phyloP scores from a whole-genome alignment of 495 filamentous ascomycete species.

The Penicillium cosmopolitanum region DNA sequence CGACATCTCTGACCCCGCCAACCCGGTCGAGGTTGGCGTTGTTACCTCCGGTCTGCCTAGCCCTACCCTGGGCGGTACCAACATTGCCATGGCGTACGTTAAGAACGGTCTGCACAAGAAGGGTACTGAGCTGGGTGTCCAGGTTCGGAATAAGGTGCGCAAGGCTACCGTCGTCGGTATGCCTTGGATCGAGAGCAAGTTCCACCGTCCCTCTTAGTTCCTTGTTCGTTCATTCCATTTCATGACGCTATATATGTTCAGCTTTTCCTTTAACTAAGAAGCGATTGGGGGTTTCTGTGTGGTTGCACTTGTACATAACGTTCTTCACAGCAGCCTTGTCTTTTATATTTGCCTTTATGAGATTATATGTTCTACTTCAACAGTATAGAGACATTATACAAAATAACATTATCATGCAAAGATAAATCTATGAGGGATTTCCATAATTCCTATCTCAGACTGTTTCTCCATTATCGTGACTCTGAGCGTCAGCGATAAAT shows the following conservation, averaged over 20 bases:
- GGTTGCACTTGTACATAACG: slow-evolving; percentile 28
- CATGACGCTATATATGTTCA: slow-evolving; percentile 4
- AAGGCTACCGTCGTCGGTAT: slow-evolving; percentile 85
- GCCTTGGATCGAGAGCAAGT: slow-evolving; percentile 89
- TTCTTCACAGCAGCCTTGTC: slow-evolving; percentile 16
- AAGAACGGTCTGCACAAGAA: slow-evolving; percentile 80
- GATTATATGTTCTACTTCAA: slow-evolving; percentile 21
- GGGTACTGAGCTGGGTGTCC: slow-evolving; percentile 79
- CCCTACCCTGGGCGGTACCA: slow-evolving; percentile 78
- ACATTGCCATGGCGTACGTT: slow-evolving; percentile 97
- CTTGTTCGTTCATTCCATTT: neutral
- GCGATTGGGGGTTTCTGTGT: slow-evolving; percentile 2
- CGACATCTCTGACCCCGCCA: slow-evolving; percentile 58
- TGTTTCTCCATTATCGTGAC: too few relatives aligned
- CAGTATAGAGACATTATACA: slow-evolving; percentile 9
- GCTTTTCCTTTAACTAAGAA: neutral
- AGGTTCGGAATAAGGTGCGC: slow-evolving; percentile 80
- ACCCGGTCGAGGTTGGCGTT: slow-evolving; percentile 54
- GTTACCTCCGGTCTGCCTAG: slow-evolving; percentile 91
- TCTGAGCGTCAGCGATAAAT: neutral
- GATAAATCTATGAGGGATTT: neutral
- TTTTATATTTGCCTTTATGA: slow-evolving; percentile 3
- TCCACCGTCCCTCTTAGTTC: slow-evolving; percentile 51
- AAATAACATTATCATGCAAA: neutral
- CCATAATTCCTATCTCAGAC: too few relatives aligned